phyloP scores from a whole-genome alignment of 2,329 filamentous ascomycete species.

The Fusarium sp. region DNA sequence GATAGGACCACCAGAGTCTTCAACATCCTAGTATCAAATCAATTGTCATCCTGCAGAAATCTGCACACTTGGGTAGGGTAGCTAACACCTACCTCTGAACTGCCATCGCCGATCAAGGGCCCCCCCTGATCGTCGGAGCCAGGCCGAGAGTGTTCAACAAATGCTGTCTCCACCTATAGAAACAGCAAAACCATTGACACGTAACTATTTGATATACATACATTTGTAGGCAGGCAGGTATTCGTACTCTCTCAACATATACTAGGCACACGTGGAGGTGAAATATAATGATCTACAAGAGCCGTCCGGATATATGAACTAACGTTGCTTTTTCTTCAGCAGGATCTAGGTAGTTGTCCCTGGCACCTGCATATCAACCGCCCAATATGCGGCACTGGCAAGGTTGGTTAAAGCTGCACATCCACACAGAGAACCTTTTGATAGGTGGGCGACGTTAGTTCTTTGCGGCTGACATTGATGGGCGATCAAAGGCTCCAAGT shows the following conservation, averaged over 20 bases:
- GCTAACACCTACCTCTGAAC: constrained; percentile 12
- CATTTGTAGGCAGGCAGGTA: not conserved
- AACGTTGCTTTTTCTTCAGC: constrained; percentile 3
- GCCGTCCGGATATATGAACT: constrained; percentile 7
- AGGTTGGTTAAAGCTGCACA: constrained; percentile 6
- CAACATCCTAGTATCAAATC: not conserved
- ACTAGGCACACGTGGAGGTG: constrained; percentile 1
- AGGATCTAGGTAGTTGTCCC: not conserved
- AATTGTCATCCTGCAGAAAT: not conserved
- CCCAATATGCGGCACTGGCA: constrained; percentile 1
- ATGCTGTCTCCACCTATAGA: constrained; percentile 18
- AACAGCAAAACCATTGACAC: constrained; percentile 3
- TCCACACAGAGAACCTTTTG: not conserved
- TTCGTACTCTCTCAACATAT: not conserved
- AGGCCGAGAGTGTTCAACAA: constrained; percentile 28
- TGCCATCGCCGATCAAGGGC: constrained; percentile 27
- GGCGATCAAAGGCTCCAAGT: constrained; percentile 34
- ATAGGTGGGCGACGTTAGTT: not conserved
- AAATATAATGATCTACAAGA: constrained; percentile 23
- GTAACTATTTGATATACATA: not conserved
- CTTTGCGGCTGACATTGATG: constrained; percentile 32
- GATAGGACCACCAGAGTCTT: not conserved
- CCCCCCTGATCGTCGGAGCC: constrained; percentile 34
- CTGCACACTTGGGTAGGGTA: constrained; percentile 28
- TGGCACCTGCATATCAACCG: constrained; percentile 6